Conservation (phyloP, 805 yeast genomes). For the Schizosaccharomyces cryophilus region DNA sequence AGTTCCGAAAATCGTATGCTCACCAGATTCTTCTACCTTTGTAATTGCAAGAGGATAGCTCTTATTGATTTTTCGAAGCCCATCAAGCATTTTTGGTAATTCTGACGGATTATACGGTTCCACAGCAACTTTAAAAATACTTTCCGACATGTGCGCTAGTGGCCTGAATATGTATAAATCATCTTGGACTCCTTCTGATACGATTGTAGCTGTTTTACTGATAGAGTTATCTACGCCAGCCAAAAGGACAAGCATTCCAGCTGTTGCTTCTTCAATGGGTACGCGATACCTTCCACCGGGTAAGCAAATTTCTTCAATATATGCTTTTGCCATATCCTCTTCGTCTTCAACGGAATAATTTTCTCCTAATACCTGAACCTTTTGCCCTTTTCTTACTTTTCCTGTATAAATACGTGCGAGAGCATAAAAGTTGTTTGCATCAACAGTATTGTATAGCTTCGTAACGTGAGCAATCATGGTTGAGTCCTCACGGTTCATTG, state of each 20-base stretch:
- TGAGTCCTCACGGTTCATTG: slow-evolving; percentile 14
- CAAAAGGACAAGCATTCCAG: slow-evolving; percentile 47
- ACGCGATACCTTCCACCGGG: slow-evolving; percentile 50
- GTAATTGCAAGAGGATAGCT: slow-evolving; percentile 41
- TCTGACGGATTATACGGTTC: slow-evolving; percentile 66
- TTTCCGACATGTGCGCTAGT: slow-evolving; percentile 22
- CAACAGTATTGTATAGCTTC: slow-evolving; percentile 32
- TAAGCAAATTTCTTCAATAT: slow-evolving; percentile 18
- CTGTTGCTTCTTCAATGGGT: slow-evolving; percentile 26
- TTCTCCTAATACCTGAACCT: slow-evolving; percentile 34
- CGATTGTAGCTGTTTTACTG: slow-evolving; percentile 38
- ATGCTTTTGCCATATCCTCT: slow-evolving; percentile 24
- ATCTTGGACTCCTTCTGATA: slow-evolving; percentile 11
- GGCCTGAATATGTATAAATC: slow-evolving; percentile 18
- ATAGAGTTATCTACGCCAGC: slow-evolving; percentile 36
- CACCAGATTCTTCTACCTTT: slow-evolving; percentile 76
- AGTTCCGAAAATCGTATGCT: slow-evolving; percentile 50
- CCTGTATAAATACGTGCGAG: slow-evolving; percentile 45
- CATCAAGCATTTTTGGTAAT: slow-evolving; percentile 45
- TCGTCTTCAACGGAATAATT: slow-evolving; percentile 21
- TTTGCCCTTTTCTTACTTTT: slow-evolving; percentile 22
- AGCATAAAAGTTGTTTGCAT: slow-evolving; percentile 29
- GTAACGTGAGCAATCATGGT: slow-evolving; percentile 27
- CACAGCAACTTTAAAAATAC: slow-evolving; percentile 58
- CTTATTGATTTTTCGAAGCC: slow-evolving; percentile 34